These are phyloP conservation scores for Trichoderma orchidacearum DNA, from an alignment of 495 filamentous ascomycete genomes.

Conservation along the genomic window DNA sequence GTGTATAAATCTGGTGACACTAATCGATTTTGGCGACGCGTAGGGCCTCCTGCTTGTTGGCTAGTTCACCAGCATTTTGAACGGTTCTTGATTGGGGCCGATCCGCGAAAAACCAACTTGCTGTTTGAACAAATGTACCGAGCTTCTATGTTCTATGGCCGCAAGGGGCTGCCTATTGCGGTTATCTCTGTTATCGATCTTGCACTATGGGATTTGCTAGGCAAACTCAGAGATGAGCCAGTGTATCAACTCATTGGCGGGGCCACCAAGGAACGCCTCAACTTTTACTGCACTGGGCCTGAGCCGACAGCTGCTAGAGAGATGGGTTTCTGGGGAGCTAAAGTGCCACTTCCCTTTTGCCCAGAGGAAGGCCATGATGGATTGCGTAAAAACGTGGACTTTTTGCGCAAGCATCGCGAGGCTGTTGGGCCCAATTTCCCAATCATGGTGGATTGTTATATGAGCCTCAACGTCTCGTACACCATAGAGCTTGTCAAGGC, in stretches of 20 bases:
- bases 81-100: slow-evolving; percentile 76
- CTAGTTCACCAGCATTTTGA: slow-evolving; percentile 82
- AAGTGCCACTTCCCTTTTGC: slow-evolving; percentile 78
- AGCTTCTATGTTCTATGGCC: slow-evolving; percentile 86
- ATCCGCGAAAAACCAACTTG: slow-evolving; percentile 77
- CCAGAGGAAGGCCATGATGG: slow-evolving; percentile 74
- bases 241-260: slow-evolving; percentile 93
- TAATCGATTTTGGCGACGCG: neutral
- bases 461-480: slow-evolving; percentile 84
- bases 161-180: slow-evolving; percentile 78
- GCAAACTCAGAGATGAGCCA: slow-evolving; percentile 81
- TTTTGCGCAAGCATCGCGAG: slow-evolving; percentile 69
- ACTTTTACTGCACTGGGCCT: slow-evolving; percentile 92
- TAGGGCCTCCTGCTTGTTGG: slow-evolving; percentile 80
- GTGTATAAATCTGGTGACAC: neutral
- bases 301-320: slow-evolving; percentile 63
- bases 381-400: slow-evolving; percentile 77
- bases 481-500: slow-evolving; percentile 81
- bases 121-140: slow-evolving; percentile 95
- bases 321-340: slow-evolving; percentile 79
- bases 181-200: slow-evolving; percentile 90
- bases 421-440: slow-evolving; percentile 81
- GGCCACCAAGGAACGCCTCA: slow-evolving; percentile 59
- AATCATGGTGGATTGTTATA: slow-evolving; percentile 92
- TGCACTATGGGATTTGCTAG: slow-evolving; percentile 80